Conservation (phyloP, 345 rosid species). For the Bruguiera parviflora region DNA sequence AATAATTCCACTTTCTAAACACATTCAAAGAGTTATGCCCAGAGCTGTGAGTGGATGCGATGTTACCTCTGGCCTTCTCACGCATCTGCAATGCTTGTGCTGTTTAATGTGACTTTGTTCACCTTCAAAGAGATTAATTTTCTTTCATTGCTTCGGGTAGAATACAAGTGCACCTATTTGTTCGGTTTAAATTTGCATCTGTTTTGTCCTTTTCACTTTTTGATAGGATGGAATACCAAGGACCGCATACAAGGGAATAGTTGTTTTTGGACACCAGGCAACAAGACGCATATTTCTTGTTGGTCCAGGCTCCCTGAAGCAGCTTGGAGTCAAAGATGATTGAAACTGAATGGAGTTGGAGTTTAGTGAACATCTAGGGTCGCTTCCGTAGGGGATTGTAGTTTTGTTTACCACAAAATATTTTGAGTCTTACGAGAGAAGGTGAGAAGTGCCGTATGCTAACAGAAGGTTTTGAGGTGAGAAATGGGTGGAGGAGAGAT, state of each 20-base stretch:
- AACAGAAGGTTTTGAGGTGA: too few relatives aligned
- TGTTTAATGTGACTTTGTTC: too few relatives aligned
- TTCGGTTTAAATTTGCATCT: background rate
- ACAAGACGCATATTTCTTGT: constrained; percentile 68
- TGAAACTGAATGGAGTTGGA: constrained; percentile 27
- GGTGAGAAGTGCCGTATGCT: background rate
- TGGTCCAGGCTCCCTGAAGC: constrained; percentile 57
- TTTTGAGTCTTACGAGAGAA: background rate
- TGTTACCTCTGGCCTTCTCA: too few relatives aligned
- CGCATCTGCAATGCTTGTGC: too few relatives aligned
- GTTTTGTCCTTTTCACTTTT: background rate
- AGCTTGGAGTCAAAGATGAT: constrained; percentile 55
- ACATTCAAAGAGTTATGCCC: too few relatives aligned
- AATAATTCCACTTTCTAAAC: too few relatives aligned
- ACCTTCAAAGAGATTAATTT: too few relatives aligned
- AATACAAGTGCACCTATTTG: background rate
- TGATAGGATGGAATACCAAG: constrained; percentile 97
- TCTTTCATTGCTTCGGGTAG: background rate
- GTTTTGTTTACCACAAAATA: too few relatives aligned
- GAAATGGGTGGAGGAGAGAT: too few relatives aligned
- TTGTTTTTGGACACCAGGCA: constrained; percentile 66
- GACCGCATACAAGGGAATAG: constrained; percentile 89
- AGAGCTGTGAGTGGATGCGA: too few relatives aligned
- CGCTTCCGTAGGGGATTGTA: too few relatives aligned
- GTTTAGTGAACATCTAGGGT: background rate